Evolutionary conservation across 768 basidiomycete species (phyloP), one percentile per base, ranked within the genome.

Genomic region (Mycena metata): DNA sequence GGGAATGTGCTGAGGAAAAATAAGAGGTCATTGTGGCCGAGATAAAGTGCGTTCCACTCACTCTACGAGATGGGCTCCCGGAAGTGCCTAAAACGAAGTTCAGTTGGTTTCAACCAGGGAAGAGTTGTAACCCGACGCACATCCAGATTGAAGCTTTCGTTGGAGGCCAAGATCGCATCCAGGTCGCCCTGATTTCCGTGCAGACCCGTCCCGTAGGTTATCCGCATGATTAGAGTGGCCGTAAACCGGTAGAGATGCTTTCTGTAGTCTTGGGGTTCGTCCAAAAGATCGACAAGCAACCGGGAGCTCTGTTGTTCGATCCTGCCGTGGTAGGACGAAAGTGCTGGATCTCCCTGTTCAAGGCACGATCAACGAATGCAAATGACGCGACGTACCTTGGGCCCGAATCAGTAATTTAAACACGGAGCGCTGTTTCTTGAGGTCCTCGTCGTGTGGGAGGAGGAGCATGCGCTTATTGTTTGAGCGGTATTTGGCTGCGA

Each of bases 381-480:
- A 30, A 30, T 33, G 1, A 10, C 13, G 3, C 24, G 12, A 43
- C 26, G 6, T 30, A 59, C 58, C 42, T 17, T 35, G 13, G n/a
- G 58, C 30, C 3, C 58, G 58, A 6, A 59, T 17, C 12, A 59
- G 58, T 16, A 59, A 43, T 16, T 59, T 59, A 45, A 59, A 59
- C 45, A 59, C 45, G 12, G 58, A 26, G 16, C 58, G 42, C 11
- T 59, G 58, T 41, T 45, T 59, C 39, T 46, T 46, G 26, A 59
- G 45, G 33, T 45, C 58, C 45, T 59, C 58, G 2, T 43, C 58
- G 45, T 59, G 43, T 3, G 58, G 58, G 10, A 59, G 58, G 2
- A 59, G 58, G n/a, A 59, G 58, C 58, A 59, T 59, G 10, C 58
- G 58, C 23, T 59, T 59, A 26, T 46, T 46, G 17, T 59, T 59